Evolutionary conservation across 2,329 filamentous ascomycete species (phyloP).

Genomic region (Pestalotiopsis sp.): DNA sequence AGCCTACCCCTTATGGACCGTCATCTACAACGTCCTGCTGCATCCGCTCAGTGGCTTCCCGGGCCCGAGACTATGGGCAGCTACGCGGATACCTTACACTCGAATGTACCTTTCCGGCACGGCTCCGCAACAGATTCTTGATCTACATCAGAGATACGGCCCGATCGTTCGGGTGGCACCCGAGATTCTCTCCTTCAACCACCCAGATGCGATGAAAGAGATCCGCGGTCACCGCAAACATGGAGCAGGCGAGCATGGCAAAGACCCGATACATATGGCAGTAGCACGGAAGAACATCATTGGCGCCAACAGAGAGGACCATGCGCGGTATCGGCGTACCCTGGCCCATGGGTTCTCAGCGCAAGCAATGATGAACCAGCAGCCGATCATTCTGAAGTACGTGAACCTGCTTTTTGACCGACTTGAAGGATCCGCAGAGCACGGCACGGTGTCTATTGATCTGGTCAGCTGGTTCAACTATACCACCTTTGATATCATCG

Average conservation of each 20-base stretch:
- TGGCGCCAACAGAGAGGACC: slow-evolving; percentile 31
- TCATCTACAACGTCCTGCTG: slow-evolving; percentile 23
- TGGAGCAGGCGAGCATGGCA: slow-evolving; percentile 31
- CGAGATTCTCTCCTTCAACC: slow-evolving; percentile 36
- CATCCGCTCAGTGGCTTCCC: slow-evolving; percentile 26
- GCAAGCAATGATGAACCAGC: slow-evolving; percentile 40
- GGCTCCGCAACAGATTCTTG: slow-evolving; percentile 16
- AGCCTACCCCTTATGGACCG: neutral
- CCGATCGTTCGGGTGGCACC: slow-evolving; percentile 41
- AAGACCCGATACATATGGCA: slow-evolving; percentile 30
- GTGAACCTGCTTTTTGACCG: slow-evolving; percentile 36
- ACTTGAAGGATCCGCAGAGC: slow-evolving; percentile 27
- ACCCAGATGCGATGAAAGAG: slow-evolving; percentile 37
- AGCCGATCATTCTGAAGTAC: slow-evolving; percentile 41
- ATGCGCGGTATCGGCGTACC: slow-evolving; percentile 34
- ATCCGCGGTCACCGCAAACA: slow-evolving; percentile 22
- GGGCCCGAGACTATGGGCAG: slow-evolving; percentile 21
- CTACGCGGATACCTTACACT: slow-evolving; percentile 13
- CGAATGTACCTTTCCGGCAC: slow-evolving; percentile 17
- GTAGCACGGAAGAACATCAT: slow-evolving; percentile 31
- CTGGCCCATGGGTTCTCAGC: slow-evolving; percentile 43
- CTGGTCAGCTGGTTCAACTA: slow-evolving; percentile 43
- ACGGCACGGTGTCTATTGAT: slow-evolving; percentile 23
- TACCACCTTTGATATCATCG: slow-evolving; percentile 26
- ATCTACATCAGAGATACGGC: slow-evolving; percentile 38